phyloP scores from a whole-genome alignment of 805 yeast species.

The Suhomyces vadensis region DNA sequence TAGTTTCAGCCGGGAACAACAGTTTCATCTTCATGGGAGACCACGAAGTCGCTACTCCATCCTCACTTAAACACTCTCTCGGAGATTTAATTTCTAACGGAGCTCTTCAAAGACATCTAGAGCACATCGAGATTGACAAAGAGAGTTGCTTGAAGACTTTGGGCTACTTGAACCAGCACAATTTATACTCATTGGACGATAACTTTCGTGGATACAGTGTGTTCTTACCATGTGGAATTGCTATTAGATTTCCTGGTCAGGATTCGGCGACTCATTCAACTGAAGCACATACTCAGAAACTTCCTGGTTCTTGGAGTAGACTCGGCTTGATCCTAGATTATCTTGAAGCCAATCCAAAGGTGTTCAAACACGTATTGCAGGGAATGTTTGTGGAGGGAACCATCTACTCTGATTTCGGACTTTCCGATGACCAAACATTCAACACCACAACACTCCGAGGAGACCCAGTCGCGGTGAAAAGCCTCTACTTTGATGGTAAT shows the following conservation, averaged over 20 bases:
- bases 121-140: constrained; percentile 35
- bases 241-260: neutral
- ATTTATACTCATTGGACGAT: constrained; percentile 51
- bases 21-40: constrained; percentile 67
- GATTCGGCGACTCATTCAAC: neutral
- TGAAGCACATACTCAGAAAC: neutral
- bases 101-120: constrained; percentile 25
- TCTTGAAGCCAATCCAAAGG: constrained; percentile 51
- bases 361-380: constrained; percentile 53
- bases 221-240: constrained; percentile 67
- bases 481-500: constrained; percentile 19
- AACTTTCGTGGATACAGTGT: constrained; percentile 69
- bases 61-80: constrained; percentile 61
- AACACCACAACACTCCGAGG: constrained; percentile 28
- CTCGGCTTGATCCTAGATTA: constrained; percentile 62
- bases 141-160: constrained; percentile 63
- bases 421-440: constrained; percentile 19
- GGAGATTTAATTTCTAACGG: constrained; percentile 46
- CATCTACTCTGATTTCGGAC: constrained; percentile 62
- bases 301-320: constrained; percentile 56
- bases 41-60: constrained; percentile 62
- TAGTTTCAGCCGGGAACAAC: constrained; percentile 52
- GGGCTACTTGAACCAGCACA: constrained; percentile 52
- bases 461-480: constrained; percentile 25
- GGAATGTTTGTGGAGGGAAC: constrained; percentile 62